phyloP scores from a whole-genome alignment of 2,329 filamentous ascomycete species.

The Diaporthe sp. region DNA sequence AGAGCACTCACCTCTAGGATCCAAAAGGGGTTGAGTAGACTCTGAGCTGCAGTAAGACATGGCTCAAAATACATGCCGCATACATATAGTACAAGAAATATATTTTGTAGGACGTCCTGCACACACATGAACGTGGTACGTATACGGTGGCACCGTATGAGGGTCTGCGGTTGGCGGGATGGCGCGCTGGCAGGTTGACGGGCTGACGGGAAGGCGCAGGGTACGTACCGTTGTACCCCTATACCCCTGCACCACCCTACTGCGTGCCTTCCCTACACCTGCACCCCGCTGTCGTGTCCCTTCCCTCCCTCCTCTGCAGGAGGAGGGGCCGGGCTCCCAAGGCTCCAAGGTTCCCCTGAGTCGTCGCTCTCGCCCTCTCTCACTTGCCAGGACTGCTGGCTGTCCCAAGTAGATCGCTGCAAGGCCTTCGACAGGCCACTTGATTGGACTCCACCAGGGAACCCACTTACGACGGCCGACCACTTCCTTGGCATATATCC shows the following conservation, averaged over 20 bases:
- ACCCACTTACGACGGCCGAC: conserved; percentile 12
- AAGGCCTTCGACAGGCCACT: not conserved
- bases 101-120: not conserved
- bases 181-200: not conserved
- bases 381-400: not conserved
- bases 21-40: too few species aligned
- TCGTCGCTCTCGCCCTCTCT: conserved; percentile 16
- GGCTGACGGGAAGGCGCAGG: conserved; percentile 18
- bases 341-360: conserved; percentile 26
- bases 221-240: conserved; percentile 3
- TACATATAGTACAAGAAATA: not conserved
- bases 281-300: conserved; percentile 18
- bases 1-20: not conserved
- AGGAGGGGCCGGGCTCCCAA: not conserved
- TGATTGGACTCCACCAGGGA: conserved; percentile 34
- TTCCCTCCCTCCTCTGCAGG: conserved; percentile 23
- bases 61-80: not conserved
- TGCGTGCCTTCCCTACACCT: not conserved
- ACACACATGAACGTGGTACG: not conserved
- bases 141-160: conserved; percentile 1
- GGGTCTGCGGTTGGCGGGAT: not conserved
- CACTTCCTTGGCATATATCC: conserved; percentile 33
- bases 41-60: not conserved
- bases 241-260: not conserved
- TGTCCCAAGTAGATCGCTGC: conserved; percentile 34